phyloP scores from a whole-genome alignment of 768 basidiomycete genomes.

The Xerocomellus amylosporus region DNA sequence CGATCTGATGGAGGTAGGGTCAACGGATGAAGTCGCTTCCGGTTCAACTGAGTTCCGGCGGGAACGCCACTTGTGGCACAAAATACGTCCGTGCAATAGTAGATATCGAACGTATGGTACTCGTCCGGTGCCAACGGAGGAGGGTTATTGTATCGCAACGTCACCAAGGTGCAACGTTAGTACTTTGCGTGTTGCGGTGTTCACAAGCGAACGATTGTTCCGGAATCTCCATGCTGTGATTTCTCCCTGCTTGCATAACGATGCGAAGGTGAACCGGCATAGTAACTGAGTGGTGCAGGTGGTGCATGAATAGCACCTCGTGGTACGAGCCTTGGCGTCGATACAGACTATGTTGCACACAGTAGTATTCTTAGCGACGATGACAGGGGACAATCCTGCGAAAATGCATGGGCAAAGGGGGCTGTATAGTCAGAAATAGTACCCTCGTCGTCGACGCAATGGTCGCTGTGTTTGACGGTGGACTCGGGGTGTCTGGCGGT shows the following conservation, averaged over 20 bases:
- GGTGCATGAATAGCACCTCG: not conserved
- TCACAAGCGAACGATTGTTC: too few relatives aligned
- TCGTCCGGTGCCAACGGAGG: too few relatives aligned
- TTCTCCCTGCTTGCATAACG: not conserved
- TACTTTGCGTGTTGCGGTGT: too few relatives aligned
- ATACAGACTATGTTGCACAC: not conserved
- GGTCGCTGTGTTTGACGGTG: not conserved
- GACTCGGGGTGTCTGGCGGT: not conserved
- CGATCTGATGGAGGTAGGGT: not conserved
- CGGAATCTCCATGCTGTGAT: not conserved
- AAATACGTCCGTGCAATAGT: too few relatives aligned
- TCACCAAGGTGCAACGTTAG: too few relatives aligned
- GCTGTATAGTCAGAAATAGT: not conserved
- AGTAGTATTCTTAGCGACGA: not conserved
- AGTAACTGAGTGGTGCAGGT: not conserved
- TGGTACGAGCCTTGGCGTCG: not conserved
- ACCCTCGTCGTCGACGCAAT: not conserved
- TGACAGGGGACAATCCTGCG: not conserved
- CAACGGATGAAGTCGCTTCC: not conserved
- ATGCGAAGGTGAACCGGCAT: too few relatives aligned
- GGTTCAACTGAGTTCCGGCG: not conserved
- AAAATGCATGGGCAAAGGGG: not conserved
- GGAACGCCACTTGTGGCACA: too few relatives aligned
- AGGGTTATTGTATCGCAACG: too few relatives aligned
- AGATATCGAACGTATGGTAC: too few relatives aligned